Evolutionary conservation across 2,329 filamentous ascomycete genomes (phyloP).

Genomic region (Arthrocladium fulminans): DNA sequence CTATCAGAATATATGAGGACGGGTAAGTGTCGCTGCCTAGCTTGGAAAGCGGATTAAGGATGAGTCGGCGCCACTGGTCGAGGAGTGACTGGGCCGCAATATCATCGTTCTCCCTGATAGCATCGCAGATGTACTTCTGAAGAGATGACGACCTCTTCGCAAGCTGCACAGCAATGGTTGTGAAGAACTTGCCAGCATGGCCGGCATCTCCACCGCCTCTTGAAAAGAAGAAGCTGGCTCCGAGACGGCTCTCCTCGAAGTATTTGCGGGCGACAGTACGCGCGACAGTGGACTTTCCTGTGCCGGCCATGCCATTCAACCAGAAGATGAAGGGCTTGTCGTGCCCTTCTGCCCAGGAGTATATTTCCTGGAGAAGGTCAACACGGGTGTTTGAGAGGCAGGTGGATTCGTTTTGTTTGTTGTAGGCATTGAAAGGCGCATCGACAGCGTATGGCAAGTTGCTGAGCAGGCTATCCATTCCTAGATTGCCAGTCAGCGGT

Average conservation of each 20-base stretch:
- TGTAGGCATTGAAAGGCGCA: neutral
- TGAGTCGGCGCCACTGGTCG: neutral
- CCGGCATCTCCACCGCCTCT: neutral
- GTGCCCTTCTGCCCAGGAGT: slow-evolving; percentile 20
- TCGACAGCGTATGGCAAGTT: neutral
- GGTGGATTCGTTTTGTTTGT: neutral
- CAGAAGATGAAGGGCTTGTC: slow-evolving; percentile 26
- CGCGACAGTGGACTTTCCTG: slow-evolving; percentile 30
- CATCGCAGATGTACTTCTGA: neutral
- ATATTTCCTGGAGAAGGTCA: slow-evolving; percentile 15
- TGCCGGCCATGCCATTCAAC: no score
- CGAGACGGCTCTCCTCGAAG: neutral
- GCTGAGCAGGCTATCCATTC: no score
- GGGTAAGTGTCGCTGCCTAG: neutral
- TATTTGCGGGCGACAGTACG: slow-evolving; percentile 25
- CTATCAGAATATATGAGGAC: no score
- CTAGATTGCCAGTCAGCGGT: no score
- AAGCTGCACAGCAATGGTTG: slow-evolving; percentile 1
- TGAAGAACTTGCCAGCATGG: neutral
- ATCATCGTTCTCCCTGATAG: neutral
- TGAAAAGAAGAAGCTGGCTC: slow-evolving; percentile 11
- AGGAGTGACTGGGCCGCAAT: neutral
- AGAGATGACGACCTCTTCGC: neutral
- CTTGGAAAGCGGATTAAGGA: neutral
- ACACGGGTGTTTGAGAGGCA: slow-evolving; percentile 1